Conservation (phyloP, 164 flowering plant genomes). For the Tetrastigma voinierianum region DNA sequence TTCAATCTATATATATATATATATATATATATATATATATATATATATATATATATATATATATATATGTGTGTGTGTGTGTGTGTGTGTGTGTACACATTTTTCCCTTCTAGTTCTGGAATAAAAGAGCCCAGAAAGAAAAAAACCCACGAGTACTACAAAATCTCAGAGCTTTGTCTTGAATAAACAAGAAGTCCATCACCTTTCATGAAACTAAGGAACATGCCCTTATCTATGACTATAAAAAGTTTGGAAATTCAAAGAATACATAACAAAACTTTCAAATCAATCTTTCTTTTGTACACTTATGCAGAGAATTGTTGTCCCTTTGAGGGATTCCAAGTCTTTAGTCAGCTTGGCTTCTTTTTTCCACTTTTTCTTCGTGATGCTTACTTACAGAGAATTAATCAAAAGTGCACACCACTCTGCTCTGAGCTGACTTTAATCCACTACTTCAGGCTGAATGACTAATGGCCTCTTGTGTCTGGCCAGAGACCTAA, state of each 20-base stretch:
- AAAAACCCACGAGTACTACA: background rate
- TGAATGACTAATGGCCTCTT: no score
- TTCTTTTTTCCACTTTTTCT: slow-evolving; percentile 8
- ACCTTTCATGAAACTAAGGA: slow-evolving; percentile 7
- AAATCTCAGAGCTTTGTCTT: background rate
- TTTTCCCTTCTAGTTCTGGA: slow-evolving; percentile 7
- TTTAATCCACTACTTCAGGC: no score
- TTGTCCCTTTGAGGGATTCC: slow-evolving; percentile 9
- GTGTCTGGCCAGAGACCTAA: no score
- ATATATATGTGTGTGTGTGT: no score
- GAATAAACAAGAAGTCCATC: background rate
- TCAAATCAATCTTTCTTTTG: slow-evolving; percentile 33
- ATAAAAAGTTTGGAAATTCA: slow-evolving; percentile 18
- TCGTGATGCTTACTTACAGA: slow-evolving; percentile 10
- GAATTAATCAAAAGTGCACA: slow-evolving; percentile 15
- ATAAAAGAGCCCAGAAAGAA: slow-evolving; percentile 9
- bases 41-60: no score
- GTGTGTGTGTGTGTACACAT: no score
- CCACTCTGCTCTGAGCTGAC: no score
- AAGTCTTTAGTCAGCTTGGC: slow-evolving; percentile 8
- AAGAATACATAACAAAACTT: slow-evolving; percentile 33
- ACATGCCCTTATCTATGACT: slow-evolving; percentile 15
- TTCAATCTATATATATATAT: background rate
- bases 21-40: background rate
- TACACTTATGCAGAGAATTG: slow-evolving; percentile 39